Percentiles rank a stretch among this genome's conserved stretches.
phyloP scores from a whole-genome alignment of 164 flowering plant genomes.

The Malania oleifera region DNA sequence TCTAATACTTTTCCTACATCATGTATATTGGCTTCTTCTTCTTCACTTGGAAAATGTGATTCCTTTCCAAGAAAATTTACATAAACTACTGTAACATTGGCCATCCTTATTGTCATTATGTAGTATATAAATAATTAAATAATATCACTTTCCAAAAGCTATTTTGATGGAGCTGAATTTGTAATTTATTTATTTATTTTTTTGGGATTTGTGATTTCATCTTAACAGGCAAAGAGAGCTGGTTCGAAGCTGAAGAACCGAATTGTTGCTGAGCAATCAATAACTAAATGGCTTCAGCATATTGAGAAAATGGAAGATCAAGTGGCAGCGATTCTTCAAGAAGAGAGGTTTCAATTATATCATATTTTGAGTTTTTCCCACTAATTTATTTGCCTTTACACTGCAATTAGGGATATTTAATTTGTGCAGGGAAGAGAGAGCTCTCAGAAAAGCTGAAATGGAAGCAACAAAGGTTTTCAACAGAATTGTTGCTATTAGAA shows the following conservation, averaged over 20 bases:
- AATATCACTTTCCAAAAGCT: too few species aligned
- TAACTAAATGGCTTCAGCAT: conserved; percentile 68
- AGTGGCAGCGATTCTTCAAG: conserved; percentile 66
- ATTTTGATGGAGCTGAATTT: too few species aligned
- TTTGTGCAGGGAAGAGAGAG: conserved; percentile 73
- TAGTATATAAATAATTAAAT: too few species aligned
- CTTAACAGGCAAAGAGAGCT: conserved; percentile 67
- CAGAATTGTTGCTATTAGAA: too few species aligned
- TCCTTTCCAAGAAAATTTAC: too few species aligned
- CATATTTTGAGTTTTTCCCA: not conserved
- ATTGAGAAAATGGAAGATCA: conserved; percentile 92
- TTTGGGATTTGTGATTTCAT: not conserved
- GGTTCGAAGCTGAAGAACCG: conserved; percentile 83
- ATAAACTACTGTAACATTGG: too few species aligned
- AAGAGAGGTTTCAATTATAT: conserved; percentile 58
- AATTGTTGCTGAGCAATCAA: conserved; percentile 80
- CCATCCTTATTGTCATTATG: too few species aligned
- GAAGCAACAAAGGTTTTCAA: conserved; percentile 72
- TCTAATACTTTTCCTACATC: too few species aligned
- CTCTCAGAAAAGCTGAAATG: conserved; percentile 93
- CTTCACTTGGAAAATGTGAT: too few species aligned
- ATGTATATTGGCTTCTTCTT: too few species aligned
- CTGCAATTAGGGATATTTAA: not conserved
- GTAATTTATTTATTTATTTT: not conserved
- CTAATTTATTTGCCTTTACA: not conserved